Conservation (phyloP, 2,329 filamentous ascomycete species). For the Chaetomium sp. region DNA sequence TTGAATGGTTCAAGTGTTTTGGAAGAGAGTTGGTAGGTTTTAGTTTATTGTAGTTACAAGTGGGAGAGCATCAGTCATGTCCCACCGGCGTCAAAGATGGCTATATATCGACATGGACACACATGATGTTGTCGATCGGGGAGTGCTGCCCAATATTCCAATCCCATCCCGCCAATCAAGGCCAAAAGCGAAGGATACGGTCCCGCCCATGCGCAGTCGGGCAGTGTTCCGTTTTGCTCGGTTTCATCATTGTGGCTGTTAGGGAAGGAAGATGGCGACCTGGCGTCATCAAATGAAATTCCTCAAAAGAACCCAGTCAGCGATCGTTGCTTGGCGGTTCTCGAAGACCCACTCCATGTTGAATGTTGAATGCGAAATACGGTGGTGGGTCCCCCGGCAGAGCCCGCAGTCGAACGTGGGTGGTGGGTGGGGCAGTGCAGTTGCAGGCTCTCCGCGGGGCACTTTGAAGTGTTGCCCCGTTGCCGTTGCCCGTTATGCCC, state of each 20-base stretch:
- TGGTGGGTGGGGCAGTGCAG: conserved; percentile 13
- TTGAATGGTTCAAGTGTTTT: neutral
- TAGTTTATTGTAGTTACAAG: too few relatives aligned
- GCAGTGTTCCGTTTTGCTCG: neutral
- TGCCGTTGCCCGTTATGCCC: neutral
- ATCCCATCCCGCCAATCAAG: neutral
- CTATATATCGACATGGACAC: neutral
- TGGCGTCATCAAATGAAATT: neutral
- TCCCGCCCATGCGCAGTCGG: neutral
- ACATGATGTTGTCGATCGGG: neutral
- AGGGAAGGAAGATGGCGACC: neutral
- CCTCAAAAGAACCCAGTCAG: neutral
- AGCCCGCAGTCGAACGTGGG: neutral
- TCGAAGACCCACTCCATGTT: conserved; percentile 14
- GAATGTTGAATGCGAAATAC: conserved; percentile 32
- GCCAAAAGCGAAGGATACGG: neutral
- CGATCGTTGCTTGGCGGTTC: neutral
- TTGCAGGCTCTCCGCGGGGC: conserved; percentile 21
- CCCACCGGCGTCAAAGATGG: neutral
- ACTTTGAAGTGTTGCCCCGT: neutral
- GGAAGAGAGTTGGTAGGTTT: neutral
- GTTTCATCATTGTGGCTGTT: neutral
- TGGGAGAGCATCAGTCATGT: neutral
- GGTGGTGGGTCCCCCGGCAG: conserved; percentile 22
- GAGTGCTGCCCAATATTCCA: neutral